These are phyloP conservation scores for Penstemon barbatus DNA, from an alignment of 257 asterid genomes.

Conservation along the genomic window DNA sequence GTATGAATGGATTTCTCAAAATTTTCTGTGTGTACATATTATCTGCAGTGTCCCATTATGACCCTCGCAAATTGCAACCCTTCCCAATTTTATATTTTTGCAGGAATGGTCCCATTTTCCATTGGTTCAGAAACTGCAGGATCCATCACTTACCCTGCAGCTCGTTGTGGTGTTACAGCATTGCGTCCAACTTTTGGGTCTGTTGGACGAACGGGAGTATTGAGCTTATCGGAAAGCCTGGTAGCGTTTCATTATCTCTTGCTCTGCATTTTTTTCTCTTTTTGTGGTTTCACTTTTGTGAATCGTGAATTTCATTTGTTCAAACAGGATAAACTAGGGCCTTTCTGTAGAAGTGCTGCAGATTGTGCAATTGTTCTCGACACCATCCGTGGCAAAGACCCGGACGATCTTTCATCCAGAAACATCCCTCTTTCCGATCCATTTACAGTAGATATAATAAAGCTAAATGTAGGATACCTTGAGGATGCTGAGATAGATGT, in stretches of 20 bases:
- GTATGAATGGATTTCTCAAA: background rate
- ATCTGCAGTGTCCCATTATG: no score
- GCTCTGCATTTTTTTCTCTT: background rate
- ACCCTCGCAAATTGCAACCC: no score
- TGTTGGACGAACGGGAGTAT: slow-evolving; percentile 84
- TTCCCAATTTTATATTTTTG: background rate
- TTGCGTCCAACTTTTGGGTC: slow-evolving; percentile 86
- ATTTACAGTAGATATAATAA: slow-evolving; percentile 62
- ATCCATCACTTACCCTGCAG: slow-evolving; percentile 88
- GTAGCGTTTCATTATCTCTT: slow-evolving; percentile 38
- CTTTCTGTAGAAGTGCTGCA: slow-evolving; percentile 83
- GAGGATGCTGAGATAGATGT: slow-evolving; percentile 96
- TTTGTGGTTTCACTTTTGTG: background rate
- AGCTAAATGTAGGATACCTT: slow-evolving; percentile 83
- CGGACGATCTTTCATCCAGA: slow-evolving; percentile 75
- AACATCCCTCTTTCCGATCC: slow-evolving; percentile 69
- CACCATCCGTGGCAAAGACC: slow-evolving; percentile 76
- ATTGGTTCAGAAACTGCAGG: slow-evolving; percentile 97
- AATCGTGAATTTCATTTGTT: slow-evolving; percentile 8
- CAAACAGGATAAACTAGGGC: slow-evolving; percentile 84
- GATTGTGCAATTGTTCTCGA: slow-evolving; percentile 80
- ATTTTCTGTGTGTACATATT: no score
- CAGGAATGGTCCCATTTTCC: slow-evolving; percentile 88
- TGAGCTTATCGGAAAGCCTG: slow-evolving; percentile 97
- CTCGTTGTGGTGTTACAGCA: slow-evolving; percentile 94